Base-by-base conservation (phyloP, 2,329 filamentous ascomycete genomes). In the Botryosphaeria agaves region DNA sequence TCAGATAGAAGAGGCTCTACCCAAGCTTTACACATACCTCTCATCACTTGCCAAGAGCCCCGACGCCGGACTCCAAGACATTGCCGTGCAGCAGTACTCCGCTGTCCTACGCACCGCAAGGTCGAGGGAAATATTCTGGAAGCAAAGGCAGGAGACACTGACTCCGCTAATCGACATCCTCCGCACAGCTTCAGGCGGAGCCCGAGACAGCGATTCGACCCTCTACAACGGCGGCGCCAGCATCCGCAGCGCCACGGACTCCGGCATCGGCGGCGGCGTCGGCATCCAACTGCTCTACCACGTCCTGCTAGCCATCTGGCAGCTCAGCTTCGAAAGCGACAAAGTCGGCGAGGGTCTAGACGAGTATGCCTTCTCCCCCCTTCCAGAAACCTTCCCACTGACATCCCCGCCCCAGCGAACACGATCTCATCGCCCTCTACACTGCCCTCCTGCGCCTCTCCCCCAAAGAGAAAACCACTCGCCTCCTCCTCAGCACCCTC, bases 391-490 rank as follows among this genome's bases (percentile, higher is more conserved):
- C 43, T 50, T 38, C 44, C 34, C 16, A 14, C 18, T 30, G 32
- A 35, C 38, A 31, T 41, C 36, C 12, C 40, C 43, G 25, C 35
- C 27, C 21, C 40, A 92, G 85, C 42, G 85, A 94, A 55, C 83
- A 93, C 56, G 85, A 95, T 47, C 77, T 95, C 41, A 69, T 95
- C 38, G 68, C 84, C 28, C 70, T 95, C 26, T 94, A 93, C 53
- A 84, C 81, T n/a, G 80, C 91, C 41, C 74, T 98, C 21, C 66
- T 98, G 32, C 78, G 84, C 32, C 64, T 93, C 25, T 95, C 89
- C 2, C 85, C 87, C 26, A 98, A 98, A 55, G 89, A 95, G 53
- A 98, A 98, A 65, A 95, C 87, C 1, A 95, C 87, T 1, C 76
- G 89, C 18, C 68, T 98, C 32, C 71, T 94, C 27, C 67, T 95